A percentile compares a stretch with the other conserved stretches of the same genome.
Evolutionary conservation across 495 filamentous ascomycete species (phyloP).

Genomic region (Sporormia fimetaria): DNA sequence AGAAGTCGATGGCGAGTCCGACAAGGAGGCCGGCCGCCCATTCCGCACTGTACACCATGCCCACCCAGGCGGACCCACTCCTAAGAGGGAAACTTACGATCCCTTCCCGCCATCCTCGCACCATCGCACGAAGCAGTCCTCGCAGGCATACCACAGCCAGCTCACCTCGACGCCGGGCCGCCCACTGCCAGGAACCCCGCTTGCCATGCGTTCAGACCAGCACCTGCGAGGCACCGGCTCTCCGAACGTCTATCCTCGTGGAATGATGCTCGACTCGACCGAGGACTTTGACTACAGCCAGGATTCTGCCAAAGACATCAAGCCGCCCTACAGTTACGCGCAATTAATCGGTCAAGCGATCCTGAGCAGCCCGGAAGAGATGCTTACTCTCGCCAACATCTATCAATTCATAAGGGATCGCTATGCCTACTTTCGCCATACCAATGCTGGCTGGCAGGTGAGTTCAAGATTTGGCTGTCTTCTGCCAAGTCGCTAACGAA

Average conservation of each 20-base stretch:
- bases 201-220: slow-evolving; percentile 14
- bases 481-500: slow-evolving; percentile 18
- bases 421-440: slow-evolving; percentile 83
- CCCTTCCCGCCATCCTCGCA: slow-evolving; percentile 21
- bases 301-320: slow-evolving; percentile 74
- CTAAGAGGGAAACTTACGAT: slow-evolving; percentile 21
- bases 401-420: slow-evolving; percentile 81
- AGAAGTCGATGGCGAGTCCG: slow-evolving; percentile 21
- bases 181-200: slow-evolving; percentile 18
- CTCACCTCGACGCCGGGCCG: slow-evolving; percentile 22
- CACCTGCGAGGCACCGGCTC: slow-evolving; percentile 37
- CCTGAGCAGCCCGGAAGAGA: slow-evolving; percentile 67
- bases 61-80: slow-evolving; percentile 20
- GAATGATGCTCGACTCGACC: slow-evolving; percentile 60
- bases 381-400: slow-evolving; percentile 77
- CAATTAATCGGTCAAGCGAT: slow-evolving; percentile 95
- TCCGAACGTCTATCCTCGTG: slow-evolving; percentile 50
- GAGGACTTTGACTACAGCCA: slow-evolving; percentile 77
- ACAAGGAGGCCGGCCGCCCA: slow-evolving; percentile 12
- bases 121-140: slow-evolving; percentile 15
- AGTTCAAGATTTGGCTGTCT: slow-evolving; percentile 24
- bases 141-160: slow-evolving; percentile 13
- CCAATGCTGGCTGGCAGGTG: slow-evolving; percentile 81
- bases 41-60: slow-evolving; percentile 17
- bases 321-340: slow-evolving; percentile 93